A percentile compares a stretch with the other conserved stretches of the same genome.
Evolutionary conservation across 768 basidiomycete species (phyloP).

Genomic region (Xanthoconium purpureum): DNA sequence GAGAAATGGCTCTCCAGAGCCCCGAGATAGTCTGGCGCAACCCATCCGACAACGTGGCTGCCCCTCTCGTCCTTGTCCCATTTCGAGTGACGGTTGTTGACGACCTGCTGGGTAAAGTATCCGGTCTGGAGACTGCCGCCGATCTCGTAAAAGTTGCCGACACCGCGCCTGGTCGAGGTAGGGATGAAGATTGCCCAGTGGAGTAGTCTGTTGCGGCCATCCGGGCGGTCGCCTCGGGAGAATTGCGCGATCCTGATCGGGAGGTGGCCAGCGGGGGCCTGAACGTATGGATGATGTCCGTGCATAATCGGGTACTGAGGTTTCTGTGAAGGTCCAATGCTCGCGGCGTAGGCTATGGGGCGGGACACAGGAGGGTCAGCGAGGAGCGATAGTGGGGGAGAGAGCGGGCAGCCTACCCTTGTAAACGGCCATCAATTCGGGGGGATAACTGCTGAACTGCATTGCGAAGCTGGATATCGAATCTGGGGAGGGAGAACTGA

Average conservation of each 20-base stretch:
- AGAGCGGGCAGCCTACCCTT: not conserved
- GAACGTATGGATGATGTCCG: not conserved
- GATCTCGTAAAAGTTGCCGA: constrained; percentile 23
- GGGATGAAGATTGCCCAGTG: constrained; percentile 27
- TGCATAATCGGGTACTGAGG: constrained; percentile 13
- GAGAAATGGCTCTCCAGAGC: not conserved
- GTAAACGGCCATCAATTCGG: constrained; percentile 9
- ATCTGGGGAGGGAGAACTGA: not conserved
- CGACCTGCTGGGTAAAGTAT: constrained; percentile 14
- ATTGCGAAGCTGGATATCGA: constrained; percentile 1
- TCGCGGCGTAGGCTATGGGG: constrained; percentile 7
- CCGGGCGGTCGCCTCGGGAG: not conserved
- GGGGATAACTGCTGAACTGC: not conserved
- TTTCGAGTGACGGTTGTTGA: constrained; percentile 12
- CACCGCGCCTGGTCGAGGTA: constrained; percentile 13
- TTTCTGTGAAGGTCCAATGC: not conserved
- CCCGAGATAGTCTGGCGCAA: not conserved
- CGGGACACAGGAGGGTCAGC: not conserved
- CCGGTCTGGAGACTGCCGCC: not conserved
- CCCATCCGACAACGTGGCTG: constrained; percentile 9
- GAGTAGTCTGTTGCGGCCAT: not conserved
- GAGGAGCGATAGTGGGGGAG: too few relatives aligned
- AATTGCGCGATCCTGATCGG: constrained; percentile 19
- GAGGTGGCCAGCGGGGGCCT: constrained; percentile 12
- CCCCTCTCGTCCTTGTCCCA: constrained; percentile 17